Conservation (phyloP, 306 rosid species). For the Vigna trinervia region DNA sequence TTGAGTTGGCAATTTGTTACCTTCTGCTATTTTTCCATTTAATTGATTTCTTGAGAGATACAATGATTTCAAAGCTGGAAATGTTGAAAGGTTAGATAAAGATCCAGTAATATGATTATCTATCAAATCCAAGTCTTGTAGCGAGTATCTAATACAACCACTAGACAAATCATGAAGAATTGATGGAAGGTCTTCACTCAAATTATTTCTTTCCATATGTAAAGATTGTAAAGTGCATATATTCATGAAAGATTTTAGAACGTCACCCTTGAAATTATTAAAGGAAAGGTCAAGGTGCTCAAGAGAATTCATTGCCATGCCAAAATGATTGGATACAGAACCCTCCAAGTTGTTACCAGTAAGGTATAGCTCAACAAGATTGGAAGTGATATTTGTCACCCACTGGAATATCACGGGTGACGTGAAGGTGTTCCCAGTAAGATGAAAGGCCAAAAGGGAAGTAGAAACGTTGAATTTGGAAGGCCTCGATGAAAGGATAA, state of each 20-base stretch:
- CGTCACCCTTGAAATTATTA: neutral
- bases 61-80: neutral
- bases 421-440: too few relatives aligned
- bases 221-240: conserved; percentile 30
- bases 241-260: neutral
- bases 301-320: conserved; percentile 3
- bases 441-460: too few relatives aligned
- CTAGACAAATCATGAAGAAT: conserved; percentile 20
- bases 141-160: too few relatives aligned
- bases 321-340: conserved; percentile 27
- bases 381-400: too few relatives aligned
- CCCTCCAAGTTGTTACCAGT: too few relatives aligned
- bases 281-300: conserved; percentile 4
- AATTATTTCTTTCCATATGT: accelerated
- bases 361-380: too few relatives aligned
- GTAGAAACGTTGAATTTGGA: too few relatives aligned
- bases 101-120: neutral
- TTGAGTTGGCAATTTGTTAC: neutral
- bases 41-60: neutral
- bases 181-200: neutral
- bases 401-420: too few relatives aligned
- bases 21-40: neutral
- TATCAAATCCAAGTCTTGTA: neutral
- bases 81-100: neutral
- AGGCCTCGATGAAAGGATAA: too few relatives aligned